These are phyloP conservation scores for Hyphopichia pseudoburtonii DNA, from an alignment of 1,139 yeast genomes.

Conservation along the genomic window DNA sequence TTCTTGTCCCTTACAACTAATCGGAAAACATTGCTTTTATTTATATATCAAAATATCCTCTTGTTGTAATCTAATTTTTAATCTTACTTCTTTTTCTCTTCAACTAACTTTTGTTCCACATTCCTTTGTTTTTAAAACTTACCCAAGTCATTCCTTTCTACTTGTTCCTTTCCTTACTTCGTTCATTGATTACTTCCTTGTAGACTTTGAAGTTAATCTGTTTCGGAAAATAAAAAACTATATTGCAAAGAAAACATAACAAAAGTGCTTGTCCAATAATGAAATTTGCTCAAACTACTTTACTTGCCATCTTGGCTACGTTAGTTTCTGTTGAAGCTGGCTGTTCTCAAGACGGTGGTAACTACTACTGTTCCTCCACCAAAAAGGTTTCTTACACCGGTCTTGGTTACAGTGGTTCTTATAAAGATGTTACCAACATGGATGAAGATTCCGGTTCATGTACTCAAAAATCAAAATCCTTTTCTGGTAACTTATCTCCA, in stretches of 20 bases:
- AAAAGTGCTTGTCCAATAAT: constrained; percentile 5
- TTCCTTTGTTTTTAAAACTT: constrained; percentile 1
- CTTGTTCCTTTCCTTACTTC: neutral
- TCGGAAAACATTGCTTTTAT: neutral
- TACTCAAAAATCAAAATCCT: constrained; percentile 48
- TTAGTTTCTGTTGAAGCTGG: constrained; percentile 16
- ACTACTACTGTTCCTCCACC: constrained; percentile 78
- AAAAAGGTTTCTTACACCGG: constrained; percentile 65
- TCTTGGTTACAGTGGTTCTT: constrained; percentile 68
- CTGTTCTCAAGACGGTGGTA: constrained; percentile 58
- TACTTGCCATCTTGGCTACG: constrained; percentile 11
- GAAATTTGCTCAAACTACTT: constrained; percentile 14
- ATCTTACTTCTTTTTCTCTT: neutral
- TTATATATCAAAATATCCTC: constrained; percentile 1
- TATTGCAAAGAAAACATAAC: neutral
- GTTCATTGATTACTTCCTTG: no score
- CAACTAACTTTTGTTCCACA: neutral
- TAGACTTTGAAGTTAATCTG: no score
- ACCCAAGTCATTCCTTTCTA: constrained; percentile 6
- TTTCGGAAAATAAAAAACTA: no score
- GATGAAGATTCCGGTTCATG: constrained; percentile 51
- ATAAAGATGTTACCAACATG: constrained; percentile 56
- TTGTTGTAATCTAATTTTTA: neutral
- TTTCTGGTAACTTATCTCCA: constrained; percentile 67
- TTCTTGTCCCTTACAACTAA: neutral